Evolutionary conservation across 495 filamentous ascomycete species (phyloP), one percentile per base, ranked within the genome.

Genomic region (Penicillium bialowiezense): DNA sequence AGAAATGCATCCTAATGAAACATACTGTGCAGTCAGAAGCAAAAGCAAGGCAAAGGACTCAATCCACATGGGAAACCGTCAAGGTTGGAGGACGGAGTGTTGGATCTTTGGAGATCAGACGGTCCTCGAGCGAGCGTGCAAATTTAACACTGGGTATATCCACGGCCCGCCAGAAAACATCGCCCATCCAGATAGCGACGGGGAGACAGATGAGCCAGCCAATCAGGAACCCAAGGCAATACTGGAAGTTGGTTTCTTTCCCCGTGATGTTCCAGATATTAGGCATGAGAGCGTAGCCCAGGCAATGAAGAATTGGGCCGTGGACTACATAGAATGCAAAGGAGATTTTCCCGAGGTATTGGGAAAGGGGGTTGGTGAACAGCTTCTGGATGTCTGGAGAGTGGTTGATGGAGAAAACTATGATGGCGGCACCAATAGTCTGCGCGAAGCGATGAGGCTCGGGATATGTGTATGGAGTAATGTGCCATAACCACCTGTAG

Each of bases 291-390:
- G 63, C 56, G 42, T 72, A 74, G 28, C 77, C 75, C 41, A 79
- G 65, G 0, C 73, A 67, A 41, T 71, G 71, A 2, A 83, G 67
- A 15, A 83, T 74, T 2, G 80, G 79, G 5, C 80, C 81, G 51
- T 87, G 84, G 13, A 86, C 77, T 34, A 87, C 73, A 46, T 87
- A 87, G 14, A 87, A 77, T 9, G 79, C 72, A 54, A 74, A 87
- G 0, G 81, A 84, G 36, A 87, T 73, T 19, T 77, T 73, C 32
- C 82, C 83, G 12, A 82, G 72, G 55, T 86, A 86, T 55, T 83
- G 83, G 17, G 81, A 79, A 0, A 85, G 37, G 0, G 67, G 59
- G 33, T 76, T 75, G 36, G 72, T 75, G 63, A 86, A 82, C 31
- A 84, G 55, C 24, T 61, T 64, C 49, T 79, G 75, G 48, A 85